Evolutionary conservation across 371 early-diverging fungal genomes (phyloP).

Genomic region (Batkoa obscura): DNA sequence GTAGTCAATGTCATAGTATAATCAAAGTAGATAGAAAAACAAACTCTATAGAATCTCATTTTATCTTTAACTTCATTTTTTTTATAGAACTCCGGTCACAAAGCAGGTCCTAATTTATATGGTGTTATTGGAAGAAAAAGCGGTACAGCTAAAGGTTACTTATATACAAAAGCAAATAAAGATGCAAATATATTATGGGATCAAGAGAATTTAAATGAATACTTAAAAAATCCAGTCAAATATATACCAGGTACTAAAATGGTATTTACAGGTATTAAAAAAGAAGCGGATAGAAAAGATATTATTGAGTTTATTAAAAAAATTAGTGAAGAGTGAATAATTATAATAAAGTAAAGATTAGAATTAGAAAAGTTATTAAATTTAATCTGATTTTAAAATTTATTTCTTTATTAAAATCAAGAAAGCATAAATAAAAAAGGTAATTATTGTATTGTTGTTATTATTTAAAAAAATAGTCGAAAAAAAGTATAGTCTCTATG

Average conservation of each 20-base stretch:
- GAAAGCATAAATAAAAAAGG: too few species aligned
- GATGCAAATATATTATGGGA: constrained; percentile 71
- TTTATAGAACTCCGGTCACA: constrained; percentile 76
- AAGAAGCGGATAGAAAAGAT: constrained; percentile 66
- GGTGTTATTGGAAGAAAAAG: constrained; percentile 81
- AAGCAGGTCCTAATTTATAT: constrained; percentile 92
- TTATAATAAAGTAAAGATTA: too few species aligned
- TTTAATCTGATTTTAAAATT: too few species aligned
- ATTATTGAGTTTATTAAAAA: constrained; percentile 82
- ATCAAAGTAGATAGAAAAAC: too few species aligned
- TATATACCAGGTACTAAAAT: constrained; percentile 93
- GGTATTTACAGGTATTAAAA: constrained; percentile 97
- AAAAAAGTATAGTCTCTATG: too few species aligned
- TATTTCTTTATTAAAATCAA: too few species aligned
- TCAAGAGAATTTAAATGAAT: constrained; percentile 69
- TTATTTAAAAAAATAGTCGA: too few species aligned
- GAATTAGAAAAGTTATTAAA: too few species aligned
- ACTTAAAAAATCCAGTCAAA: constrained; percentile 96
- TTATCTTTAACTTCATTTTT: too few species aligned
- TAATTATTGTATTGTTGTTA: too few species aligned
- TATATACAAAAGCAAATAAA: constrained; percentile 88
- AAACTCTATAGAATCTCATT: too few species aligned
- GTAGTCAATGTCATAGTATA: constrained; percentile 94
- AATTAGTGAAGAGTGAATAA: too few species aligned
- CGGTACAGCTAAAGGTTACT: constrained; percentile 70